A percentile compares a stretch with the other conserved stretches of the same genome.
These are phyloP conservation scores for Ophiocordyceps camponoti-leonardi DNA, from an alignment of 2,329 filamentous ascomycete species.

Conservation along the genomic window DNA sequence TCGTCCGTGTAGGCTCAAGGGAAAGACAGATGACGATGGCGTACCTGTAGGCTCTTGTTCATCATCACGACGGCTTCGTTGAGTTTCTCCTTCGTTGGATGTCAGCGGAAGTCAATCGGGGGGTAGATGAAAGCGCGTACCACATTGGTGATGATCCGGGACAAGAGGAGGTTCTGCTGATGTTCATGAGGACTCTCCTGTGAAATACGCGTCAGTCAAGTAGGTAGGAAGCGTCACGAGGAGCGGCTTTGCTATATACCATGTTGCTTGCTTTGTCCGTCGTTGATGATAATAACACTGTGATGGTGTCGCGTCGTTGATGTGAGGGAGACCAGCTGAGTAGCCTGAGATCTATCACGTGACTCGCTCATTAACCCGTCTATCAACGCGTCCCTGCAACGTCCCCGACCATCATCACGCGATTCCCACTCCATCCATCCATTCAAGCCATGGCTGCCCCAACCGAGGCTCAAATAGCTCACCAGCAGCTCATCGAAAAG, in stretches of 20 bases:
- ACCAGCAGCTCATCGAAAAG: constrained; percentile 72
- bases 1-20: neutral
- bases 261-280: neutral
- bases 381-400: neutral
- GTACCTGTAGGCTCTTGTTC: constrained; percentile 78
- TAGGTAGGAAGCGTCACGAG: neutral
- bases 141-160: constrained; percentile 93
- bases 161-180: constrained; percentile 84
- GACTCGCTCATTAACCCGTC: neutral
- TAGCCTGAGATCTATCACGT: neutral
- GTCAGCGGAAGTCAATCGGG: neutral
- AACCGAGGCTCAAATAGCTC: constrained; percentile 59
- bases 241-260: neutral
- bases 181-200: constrained; percentile 95
- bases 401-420: neutral
- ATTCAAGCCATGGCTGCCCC: constrained; percentile 35
- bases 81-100: constrained; percentile 64
- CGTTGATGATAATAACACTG: neutral
- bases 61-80: constrained; percentile 86
- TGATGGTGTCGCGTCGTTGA: neutral
- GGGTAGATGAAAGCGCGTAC: constrained; percentile 34
- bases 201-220: neutral
- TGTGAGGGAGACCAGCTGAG: neutral
- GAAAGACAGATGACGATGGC: neutral
- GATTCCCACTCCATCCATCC: neutral